phyloP scores from a whole-genome alignment of 345 rosid species.

The Cardamine resedifolia region DNA sequence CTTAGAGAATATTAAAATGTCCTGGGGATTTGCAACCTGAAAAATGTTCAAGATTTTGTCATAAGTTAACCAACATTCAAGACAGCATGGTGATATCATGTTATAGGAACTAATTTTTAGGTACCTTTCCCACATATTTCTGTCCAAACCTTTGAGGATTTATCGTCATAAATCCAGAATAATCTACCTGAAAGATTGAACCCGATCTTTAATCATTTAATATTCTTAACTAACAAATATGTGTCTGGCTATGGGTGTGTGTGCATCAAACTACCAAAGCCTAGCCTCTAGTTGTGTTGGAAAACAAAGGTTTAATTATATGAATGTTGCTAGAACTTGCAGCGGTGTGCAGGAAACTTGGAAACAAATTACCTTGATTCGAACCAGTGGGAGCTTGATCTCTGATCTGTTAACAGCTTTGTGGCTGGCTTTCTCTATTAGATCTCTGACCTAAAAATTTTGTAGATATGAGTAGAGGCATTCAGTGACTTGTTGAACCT shows the following conservation, averaged over 20 bases:
- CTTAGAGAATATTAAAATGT: conserved; percentile 94
- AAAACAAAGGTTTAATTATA: conserved; percentile 1
- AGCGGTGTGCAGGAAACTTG: conserved; percentile 9
- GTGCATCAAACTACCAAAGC: not conserved
- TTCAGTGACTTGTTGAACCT: not conserved
- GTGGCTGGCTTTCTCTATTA: conserved; percentile 75
- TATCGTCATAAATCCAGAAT: conserved; percentile 98
- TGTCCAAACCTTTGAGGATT: conserved; percentile 99
- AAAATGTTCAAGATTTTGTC: conserved; percentile 21
- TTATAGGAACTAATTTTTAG: conserved; percentile 8
- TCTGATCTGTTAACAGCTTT: conserved; percentile 60
- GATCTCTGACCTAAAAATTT: conserved; percentile 59
- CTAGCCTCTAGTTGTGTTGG: conserved; percentile 16
- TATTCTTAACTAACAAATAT: conserved; percentile 4
- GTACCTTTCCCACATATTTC: conserved; percentile 98
- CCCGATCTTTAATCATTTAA: conserved; percentile 1
- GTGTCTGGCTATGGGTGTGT: conserved; percentile 1
- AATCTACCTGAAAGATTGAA: conserved; percentile 69
- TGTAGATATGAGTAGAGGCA: conserved; percentile 25
- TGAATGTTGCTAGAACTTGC: conserved; percentile 13
- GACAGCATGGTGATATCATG: conserved; percentile 16
- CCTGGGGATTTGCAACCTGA: conserved; percentile 99
- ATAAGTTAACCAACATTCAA: conserved; percentile 17
- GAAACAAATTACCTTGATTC: conserved; percentile 69
- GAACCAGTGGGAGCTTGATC: conserved; percentile 77